These are phyloP conservation scores for Hypoxylon rubiginosum DNA, from an alignment of 2,329 filamentous ascomycete genomes.

Conservation along the genomic window DNA sequence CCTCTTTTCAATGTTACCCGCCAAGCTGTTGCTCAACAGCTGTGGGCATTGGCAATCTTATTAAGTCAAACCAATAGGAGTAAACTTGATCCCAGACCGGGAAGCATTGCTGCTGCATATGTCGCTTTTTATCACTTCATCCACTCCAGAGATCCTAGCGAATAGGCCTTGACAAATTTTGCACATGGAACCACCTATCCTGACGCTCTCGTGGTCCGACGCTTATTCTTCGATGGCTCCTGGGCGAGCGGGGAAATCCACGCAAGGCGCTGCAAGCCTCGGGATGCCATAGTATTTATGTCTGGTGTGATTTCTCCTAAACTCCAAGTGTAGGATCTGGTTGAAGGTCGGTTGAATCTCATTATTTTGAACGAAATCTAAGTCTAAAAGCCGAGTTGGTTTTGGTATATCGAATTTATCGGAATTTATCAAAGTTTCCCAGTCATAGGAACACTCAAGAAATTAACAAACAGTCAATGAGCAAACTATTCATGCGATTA, in stretches of 20 bases:
- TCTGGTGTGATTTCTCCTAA: background rate
- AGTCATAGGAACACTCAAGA: background rate
- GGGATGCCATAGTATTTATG: background rate
- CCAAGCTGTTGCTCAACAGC: slow-evolving; percentile 25
- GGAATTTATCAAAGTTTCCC: too few species aligned
- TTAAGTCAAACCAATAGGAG: slow-evolving; percentile 24
- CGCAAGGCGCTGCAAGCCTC: background rate
- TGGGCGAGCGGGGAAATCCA: slow-evolving; percentile 31
- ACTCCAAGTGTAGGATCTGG: background rate
- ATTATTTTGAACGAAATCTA: too few species aligned
- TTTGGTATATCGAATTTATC: background rate
- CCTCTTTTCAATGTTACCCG: slow-evolving; percentile 18
- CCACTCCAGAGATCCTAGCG: slow-evolving; percentile 15
- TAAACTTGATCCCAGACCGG: slow-evolving; percentile 13
- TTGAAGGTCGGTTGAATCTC: background rate
- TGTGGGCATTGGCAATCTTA: slow-evolving; percentile 18
- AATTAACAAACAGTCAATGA: background rate
- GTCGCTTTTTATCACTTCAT: slow-evolving; percentile 21
- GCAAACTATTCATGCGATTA: background rate
- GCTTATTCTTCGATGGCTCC: slow-evolving; percentile 31
- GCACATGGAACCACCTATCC: slow-evolving; percentile 31
- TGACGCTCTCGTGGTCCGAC: slow-evolving; percentile 24
- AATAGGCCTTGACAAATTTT: slow-evolving; percentile 31
- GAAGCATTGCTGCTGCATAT: slow-evolving; percentile 18
- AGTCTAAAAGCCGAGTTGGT: background rate